Conservation (phyloP, 2,329 filamentous ascomycete species). For the Lomentospora prolificans region DNA sequence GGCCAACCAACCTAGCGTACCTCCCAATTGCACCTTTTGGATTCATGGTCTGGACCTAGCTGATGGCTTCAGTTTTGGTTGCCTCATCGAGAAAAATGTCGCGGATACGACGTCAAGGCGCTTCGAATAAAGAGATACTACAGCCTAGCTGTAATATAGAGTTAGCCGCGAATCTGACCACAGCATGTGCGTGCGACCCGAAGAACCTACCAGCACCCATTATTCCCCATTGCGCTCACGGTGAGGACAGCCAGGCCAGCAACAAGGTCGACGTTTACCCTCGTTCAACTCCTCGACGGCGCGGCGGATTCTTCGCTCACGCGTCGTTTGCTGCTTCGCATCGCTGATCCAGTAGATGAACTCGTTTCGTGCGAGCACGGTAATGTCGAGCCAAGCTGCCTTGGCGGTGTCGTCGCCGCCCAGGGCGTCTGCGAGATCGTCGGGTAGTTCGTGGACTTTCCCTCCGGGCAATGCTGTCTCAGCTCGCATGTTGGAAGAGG, state of each 20-base stretch:
- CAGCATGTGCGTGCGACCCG: too few species aligned
- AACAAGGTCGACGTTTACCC: constrained; percentile 9
- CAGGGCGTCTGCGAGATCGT: constrained; percentile 7
- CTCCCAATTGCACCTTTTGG: too few species aligned
- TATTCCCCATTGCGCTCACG: constrained; percentile 1
- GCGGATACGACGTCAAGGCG: too few species aligned
- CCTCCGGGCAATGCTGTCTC: constrained; percentile 2
- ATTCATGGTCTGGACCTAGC: too few species aligned
- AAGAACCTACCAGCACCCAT: too few species aligned
- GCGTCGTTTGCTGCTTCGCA: constrained; percentile 11
- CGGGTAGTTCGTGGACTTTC: constrained; percentile 8
- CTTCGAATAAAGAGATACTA: too few species aligned
- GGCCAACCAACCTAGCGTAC: too few species aligned
- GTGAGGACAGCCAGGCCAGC: constrained; percentile 6
- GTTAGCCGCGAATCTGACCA: too few species aligned
- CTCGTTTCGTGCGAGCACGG: constrained; percentile 10
- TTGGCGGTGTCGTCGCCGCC: constrained; percentile 8
- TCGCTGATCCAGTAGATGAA: constrained; percentile 12
- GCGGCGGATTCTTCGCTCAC: constrained; percentile 11
- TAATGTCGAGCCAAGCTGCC: constrained; percentile 11
- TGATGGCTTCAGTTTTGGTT: too few species aligned
- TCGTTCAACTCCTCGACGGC: constrained; percentile 9
- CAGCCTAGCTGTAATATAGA: too few species aligned
- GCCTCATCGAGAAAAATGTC: too few species aligned
- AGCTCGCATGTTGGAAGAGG: too few species aligned